These are phyloP conservation scores for Botryotinia calthae DNA, from an alignment of 2,329 filamentous ascomycete species.

Conservation along the genomic window DNA sequence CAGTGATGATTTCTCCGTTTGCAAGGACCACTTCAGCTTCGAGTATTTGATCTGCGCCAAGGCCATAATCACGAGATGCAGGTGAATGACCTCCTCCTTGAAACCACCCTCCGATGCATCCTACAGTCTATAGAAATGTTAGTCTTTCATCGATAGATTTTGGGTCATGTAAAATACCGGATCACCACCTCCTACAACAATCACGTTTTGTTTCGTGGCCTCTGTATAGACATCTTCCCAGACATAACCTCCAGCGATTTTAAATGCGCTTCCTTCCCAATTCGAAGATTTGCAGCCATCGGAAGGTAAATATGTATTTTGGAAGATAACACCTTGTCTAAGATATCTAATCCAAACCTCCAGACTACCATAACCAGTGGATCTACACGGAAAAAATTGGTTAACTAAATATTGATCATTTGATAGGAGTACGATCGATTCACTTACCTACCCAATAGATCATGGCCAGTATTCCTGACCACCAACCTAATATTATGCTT, in stretches of 20 bases:
- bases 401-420: constrained; percentile 31
- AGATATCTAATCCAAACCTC: constrained; percentile 50
- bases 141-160: constrained; percentile 26
- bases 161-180: constrained; percentile 25
- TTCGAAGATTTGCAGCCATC: constrained; percentile 31
- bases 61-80: constrained; percentile 42
- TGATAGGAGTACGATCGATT: neutral
- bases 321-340: constrained; percentile 32
- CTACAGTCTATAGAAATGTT: constrained; percentile 38
- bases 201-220: constrained; percentile 37
- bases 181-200: constrained; percentile 41
- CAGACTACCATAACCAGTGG: constrained; percentile 38
- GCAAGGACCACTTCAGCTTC: constrained; percentile 36
- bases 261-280: constrained; percentile 41
- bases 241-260: constrained; percentile 40
- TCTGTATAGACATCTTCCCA: constrained; percentile 40
- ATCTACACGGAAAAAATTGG: constrained; percentile 20
- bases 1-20: constrained; percentile 34
- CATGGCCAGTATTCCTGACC: constrained; percentile 47
- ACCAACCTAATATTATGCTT: constrained; percentile 45
- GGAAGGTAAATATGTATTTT: constrained; percentile 30
- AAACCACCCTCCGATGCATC: constrained; percentile 38
- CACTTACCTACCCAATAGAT: constrained; percentile 43
- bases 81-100: constrained; percentile 46
- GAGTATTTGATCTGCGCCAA: constrained; percentile 47